Base-by-base conservation (phyloP, 352 stramenopile genomes). In the Plasmopara viticola region DNA sequence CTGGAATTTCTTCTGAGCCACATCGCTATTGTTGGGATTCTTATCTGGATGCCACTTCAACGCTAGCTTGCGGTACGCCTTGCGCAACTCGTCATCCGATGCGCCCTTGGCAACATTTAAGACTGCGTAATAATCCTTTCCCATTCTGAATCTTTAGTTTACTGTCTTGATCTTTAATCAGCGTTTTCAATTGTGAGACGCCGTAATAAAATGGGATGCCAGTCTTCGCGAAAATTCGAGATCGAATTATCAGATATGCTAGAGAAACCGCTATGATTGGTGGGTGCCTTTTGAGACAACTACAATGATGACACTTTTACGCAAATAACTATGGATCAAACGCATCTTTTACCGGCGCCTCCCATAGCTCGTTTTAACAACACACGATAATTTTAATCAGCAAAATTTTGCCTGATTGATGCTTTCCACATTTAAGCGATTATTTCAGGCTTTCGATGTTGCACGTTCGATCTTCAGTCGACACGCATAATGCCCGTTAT, bases 1-100 rank as follows among this genome's bases (percentile, higher is more conserved):
- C 66, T 97, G 92, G 58, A 98, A 98, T 68, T 96, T 95, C 49
- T 84, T 70, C 60, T 94, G 84, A 10, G 90, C 87, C 0, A 39
- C 59, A 0, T 96, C 87, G 49, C 78, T 55, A 60, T 94, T 73
- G 56, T 94, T 86, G 28, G 84, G 84, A 67, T 97, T 96, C 73
- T 96, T 96, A 73, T 97, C 89, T 9, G 89, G 89, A 52, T 97
- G 89, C 80, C 84, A 93, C 69, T 96, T 96, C 47, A 96, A 67
- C 41, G 87, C 86, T 55, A 96, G 64, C 60, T 95, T 96, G 30
- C 86, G 72, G 56, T 96, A 96, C 18, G 79, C 82, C 58, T 90
- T 90, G 60, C 86, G 86, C 28, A 92, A 66, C 51, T 90, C 82
- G 13, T 89, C 82, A 55, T 94, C 81, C 13, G 63, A 74, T 12